These are phyloP conservation scores for Marsdenia floribunda DNA, from an alignment of 257 asterid species.

Conservation along the genomic window DNA sequence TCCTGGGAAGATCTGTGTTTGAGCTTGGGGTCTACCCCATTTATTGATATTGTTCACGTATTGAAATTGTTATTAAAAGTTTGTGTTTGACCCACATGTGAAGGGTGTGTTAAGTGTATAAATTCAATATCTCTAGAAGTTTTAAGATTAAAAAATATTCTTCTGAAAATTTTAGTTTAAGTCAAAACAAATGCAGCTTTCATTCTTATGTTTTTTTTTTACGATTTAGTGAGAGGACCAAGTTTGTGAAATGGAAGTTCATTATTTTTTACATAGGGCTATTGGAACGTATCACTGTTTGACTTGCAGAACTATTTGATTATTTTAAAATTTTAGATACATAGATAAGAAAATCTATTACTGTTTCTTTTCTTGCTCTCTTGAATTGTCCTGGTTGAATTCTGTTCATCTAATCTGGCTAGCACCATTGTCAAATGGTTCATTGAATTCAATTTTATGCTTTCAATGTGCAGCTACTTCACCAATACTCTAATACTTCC, in stretches of 20 bases:
- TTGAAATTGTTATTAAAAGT: too few relatives aligned
- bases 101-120: too few relatives aligned
- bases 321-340: not conserved
- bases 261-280: not conserved
- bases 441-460: not conserved
- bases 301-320: not conserved
- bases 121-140: too few relatives aligned
- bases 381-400: not conserved
- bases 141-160: too few relatives aligned
- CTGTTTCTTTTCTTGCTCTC: not conserved
- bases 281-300: not conserved
- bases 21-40: too few relatives aligned
- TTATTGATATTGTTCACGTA: too few relatives aligned
- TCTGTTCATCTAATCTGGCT: not conserved
- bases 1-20: too few relatives aligned
- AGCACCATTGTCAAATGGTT: not conserved
- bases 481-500: constrained; percentile 94
- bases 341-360: not conserved
- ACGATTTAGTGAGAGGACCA: not conserved
- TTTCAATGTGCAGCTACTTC: constrained; percentile 61
- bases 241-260: not conserved
- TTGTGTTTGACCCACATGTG: too few relatives aligned
- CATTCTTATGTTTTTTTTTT: too few relatives aligned
- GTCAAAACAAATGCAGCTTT: too few relatives aligned
- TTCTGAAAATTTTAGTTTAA: too few relatives aligned